Percentiles rank a stretch among this genome's conserved stretches.
Conservation (phyloP, 83 land plant genomes). For the Picea abies region DNA sequence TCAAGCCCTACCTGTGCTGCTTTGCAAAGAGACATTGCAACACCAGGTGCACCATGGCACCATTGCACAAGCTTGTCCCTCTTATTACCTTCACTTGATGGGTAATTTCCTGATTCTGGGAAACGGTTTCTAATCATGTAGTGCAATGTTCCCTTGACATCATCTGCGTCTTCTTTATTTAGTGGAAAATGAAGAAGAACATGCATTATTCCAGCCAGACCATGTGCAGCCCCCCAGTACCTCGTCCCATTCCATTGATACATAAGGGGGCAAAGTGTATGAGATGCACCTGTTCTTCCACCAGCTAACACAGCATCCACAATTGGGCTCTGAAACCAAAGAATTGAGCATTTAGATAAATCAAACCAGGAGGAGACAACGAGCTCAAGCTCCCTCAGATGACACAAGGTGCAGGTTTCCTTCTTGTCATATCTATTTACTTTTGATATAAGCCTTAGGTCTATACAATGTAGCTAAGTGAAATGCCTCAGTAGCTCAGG, state of each 20-base stretch:
- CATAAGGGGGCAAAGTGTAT: constrained; percentile 66
- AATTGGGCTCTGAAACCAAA: constrained; percentile 43
- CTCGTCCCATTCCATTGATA: constrained; percentile 72
- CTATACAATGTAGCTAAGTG: not conserved
- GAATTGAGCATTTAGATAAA: not conserved
- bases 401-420: not conserved
- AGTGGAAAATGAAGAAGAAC: constrained; percentile 67
- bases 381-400: not conserved
- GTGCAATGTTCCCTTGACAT: constrained; percentile 57
- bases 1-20: constrained; percentile 63
- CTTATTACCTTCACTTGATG: constrained; percentile 59
- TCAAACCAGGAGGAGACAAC: not conserved
- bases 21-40: constrained; percentile 67
- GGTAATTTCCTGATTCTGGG: constrained; percentile 55
- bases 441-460: not conserved
- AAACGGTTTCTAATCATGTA: constrained; percentile 72
- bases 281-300: constrained; percentile 61
- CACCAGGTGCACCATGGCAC: constrained; percentile 77
- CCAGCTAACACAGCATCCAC: constrained; percentile 74
- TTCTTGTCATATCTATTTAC: not conserved
- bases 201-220: constrained; percentile 83
- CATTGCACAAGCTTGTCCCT: constrained; percentile 75
- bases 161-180: constrained; percentile 36
- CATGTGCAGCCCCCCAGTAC: constrained; percentile 90
- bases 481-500: not conserved